Evolutionary conservation across 495 filamentous ascomycete genomes (phyloP).

Genomic region (Penicillium arizonense): DNA sequence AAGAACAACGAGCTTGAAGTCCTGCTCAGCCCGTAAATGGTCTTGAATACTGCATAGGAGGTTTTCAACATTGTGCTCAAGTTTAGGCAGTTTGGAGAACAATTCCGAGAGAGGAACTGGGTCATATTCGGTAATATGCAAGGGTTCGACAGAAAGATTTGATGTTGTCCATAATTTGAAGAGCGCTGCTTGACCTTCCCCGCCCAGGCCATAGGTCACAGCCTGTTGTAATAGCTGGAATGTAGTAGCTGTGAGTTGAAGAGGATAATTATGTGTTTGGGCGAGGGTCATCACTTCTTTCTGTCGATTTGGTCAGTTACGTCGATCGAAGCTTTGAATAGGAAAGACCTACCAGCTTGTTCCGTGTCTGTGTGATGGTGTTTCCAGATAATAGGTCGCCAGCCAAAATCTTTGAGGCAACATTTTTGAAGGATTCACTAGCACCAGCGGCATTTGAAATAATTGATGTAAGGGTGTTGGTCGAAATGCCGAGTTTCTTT

Average conservation of each 20-base stretch:
- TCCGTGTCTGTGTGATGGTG: background rate
- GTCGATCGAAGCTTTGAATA: background rate
- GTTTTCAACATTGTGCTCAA: background rate
- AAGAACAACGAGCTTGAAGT: background rate
- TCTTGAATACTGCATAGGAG: background rate
- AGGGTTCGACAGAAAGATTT: background rate
- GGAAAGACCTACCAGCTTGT: background rate
- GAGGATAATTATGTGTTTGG: slow-evolving; percentile 5
- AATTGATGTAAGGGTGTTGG: slow-evolving; percentile 1
- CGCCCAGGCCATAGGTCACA: slow-evolving; percentile 3
- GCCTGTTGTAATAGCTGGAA: slow-evolving; percentile 8
- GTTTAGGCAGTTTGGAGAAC: background rate
- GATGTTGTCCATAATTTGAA: slow-evolving; percentile 7
- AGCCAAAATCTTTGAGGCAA: background rate
- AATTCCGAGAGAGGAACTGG: background rate
- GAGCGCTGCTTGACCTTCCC: slow-evolving; percentile 3
- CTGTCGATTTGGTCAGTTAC: slow-evolving; percentile 1
- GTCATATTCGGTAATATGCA: background rate
- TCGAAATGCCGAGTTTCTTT: slow-evolving; percentile 6
- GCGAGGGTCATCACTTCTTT: slow-evolving; percentile 8
- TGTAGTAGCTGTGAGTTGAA: slow-evolving; percentile 7
- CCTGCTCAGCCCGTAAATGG: background rate
- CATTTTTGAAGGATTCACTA: background rate
- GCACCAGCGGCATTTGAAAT: slow-evolving; percentile 10
- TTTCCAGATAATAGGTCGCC: background rate